Evolutionary conservation across 805 yeast species (phyloP), one percentile per base, ranked within the genome.

Genomic region (Pichia cabralensis): DNA sequence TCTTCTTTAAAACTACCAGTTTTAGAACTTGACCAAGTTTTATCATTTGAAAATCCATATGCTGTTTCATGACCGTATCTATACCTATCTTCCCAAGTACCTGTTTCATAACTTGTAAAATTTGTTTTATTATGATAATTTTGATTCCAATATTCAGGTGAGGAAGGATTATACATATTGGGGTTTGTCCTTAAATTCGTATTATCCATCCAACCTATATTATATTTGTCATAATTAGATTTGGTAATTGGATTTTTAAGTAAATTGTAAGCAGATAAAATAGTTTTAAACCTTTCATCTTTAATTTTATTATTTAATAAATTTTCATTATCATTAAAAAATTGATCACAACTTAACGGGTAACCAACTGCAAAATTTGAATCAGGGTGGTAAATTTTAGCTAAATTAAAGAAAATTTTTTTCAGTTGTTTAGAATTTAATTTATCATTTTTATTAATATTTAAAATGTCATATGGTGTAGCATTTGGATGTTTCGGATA

Each of bases 361-460:
- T 38, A 40, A n/a, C 55, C 55, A 28, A 48, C 42, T 23, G 42
- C 46, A 11, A 43, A 30, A 26, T 36, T 40, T 5, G 59, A 45
- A 43, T 86, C 96, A 0, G 96, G 96, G 52, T 86, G 96, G 47
- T 86, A 86, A 8, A 76, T 50, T 53, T 80, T 82, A 9, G 86
- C 86, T 30, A 74, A 60, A 34, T 69, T 63, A 44, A 69, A 71
- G 48, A 78, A 80, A 29, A 67, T 66, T 18, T 57, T 42, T 40
- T 71, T 71, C 32, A 78, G 55, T 21, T 52, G 42, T 9, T 46
- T 53, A 32, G 53, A 53, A 36, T 67, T 66, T 28, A 67, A 54
- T 17, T 51, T 51, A 1, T 46, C 45, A 1, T 55, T 52, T 5
- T 41, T 41, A 3, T 53, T 42, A 18, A 73, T 48, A 4, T 69